Base-by-base conservation (phyloP, 2,329 filamentous ascomycete genomes). In the Sporothrix protearum region DNA sequence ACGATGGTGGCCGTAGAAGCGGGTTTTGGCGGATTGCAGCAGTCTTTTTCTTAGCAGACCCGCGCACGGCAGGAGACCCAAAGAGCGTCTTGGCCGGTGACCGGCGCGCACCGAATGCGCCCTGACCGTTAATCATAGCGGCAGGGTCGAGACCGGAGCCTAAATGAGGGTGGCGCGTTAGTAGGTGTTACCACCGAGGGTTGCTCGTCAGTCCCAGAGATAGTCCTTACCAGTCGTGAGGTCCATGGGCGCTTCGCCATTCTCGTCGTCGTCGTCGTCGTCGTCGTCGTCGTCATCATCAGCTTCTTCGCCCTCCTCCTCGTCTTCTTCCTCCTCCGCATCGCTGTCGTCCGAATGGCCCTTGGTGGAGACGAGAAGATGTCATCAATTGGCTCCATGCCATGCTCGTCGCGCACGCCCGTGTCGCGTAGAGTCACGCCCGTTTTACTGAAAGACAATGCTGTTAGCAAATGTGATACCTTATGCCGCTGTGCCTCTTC, bases 351-450 rank as follows among this genome's bases (percentile, higher is more conserved):
- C 78, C 80, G 73, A 71, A 30, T 49, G 69, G n/a, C 53, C 69
- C 74, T 90, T 92, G 75, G 88, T 16, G 94, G 94, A 25, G 94
- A 97, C 9, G 94, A 97, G 80, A 97, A 97, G 75, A 98, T 88
- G 75, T 89, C 88, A 47, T 95, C 92, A 72, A 97, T 87, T 47
- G 92, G 91, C 79, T 97, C 93, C 84, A 99, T 89, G 80, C 95
- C 96, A 85, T 97, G 85, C 79, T 96, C 94, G 81, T 98, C 95
- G 82, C 93, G 91, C 73, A 90, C 84, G 69, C 93, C 93, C 71
- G 85, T 89, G 77, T 97, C 93, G 77, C 89, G 88, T 42, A 98
- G 81, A 0, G 89, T 91, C 33, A 97, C 87, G 59, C 96, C 96
- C 0, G 96, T 99, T 86, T 97, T 96, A 76, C 95, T 97, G 75